phyloP scores from a whole-genome alignment of 306 rosid genomes.

The Glycine tomentella region DNA sequence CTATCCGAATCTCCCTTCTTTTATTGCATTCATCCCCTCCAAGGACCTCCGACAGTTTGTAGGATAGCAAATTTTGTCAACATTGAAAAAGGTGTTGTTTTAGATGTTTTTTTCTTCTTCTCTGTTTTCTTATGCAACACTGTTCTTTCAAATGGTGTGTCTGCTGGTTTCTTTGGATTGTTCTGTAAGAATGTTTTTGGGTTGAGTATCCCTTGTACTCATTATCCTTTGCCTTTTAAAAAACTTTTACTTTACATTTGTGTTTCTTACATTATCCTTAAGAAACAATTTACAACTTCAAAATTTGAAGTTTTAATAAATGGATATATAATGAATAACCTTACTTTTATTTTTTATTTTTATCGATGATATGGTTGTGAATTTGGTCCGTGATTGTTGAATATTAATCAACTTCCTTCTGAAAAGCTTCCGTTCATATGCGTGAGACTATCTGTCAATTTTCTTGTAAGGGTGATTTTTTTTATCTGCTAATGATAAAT shows the following conservation, averaged over 20 bases:
- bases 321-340: background rate
- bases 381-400: background rate
- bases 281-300: background rate
- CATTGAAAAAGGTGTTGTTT: background rate
- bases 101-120: too few relatives aligned
- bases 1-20: slow-evolving; percentile 36
- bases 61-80: slow-evolving; percentile 4
- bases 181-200: too few relatives aligned
- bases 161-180: too few relatives aligned
- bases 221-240: too few relatives aligned
- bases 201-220: too few relatives aligned
- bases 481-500: background rate
- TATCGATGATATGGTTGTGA: background rate
- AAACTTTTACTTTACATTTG: background rate
- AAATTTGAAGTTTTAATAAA: background rate
- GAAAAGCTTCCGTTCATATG: background rate
- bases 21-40: slow-evolving; percentile 34
- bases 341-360: background rate
- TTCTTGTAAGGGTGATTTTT: background rate
- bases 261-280: slow-evolving; percentile 1
- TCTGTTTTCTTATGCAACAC: too few relatives aligned
- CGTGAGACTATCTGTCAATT: background rate
- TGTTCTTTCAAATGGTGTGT: too few relatives aligned
- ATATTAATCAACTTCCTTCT: background rate
- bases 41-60: slow-evolving; percentile 15